Conservation (phyloP, 805 yeast species). For the Pichia nakasei region DNA sequence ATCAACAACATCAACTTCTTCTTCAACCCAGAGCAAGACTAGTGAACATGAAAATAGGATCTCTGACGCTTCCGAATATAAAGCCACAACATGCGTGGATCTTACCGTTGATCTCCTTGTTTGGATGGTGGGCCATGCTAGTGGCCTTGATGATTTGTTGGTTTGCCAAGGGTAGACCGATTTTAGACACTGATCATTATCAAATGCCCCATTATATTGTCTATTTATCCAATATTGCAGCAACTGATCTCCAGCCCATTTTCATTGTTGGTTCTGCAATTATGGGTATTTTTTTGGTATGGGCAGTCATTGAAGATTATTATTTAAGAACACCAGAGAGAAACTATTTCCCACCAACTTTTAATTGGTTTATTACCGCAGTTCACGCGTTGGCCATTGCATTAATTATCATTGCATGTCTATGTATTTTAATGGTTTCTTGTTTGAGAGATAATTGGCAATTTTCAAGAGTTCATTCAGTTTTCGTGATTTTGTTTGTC, state of each 20-base stretch:
- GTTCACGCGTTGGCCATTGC: constrained; percentile 21
- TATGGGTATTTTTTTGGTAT: constrained; percentile 67
- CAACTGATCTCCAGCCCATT: constrained; percentile 75
- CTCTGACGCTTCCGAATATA: constrained; percentile 16
- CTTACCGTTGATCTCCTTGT: constrained; percentile 56
- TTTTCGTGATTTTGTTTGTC: constrained; percentile 70
- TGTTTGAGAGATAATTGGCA: constrained; percentile 53
- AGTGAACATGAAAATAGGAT: constrained; percentile 10
- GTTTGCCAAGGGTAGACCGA: constrained; percentile 75
- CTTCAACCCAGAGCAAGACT: too few relatives aligned
- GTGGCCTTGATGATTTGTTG: constrained; percentile 70
- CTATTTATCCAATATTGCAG: constrained; percentile 81
- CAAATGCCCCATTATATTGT: constrained; percentile 34
- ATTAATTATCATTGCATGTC: constrained; percentile 33
- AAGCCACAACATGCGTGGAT: constrained; percentile 23
- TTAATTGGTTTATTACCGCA: constrained; percentile 12
- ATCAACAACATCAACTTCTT: background rate
- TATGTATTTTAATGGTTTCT: constrained; percentile 67
- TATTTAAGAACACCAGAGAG: constrained; percentile 48
- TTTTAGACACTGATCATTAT: constrained; percentile 45
- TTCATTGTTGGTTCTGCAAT: constrained; percentile 71
- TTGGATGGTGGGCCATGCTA: constrained; percentile 89
- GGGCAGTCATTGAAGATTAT: constrained; percentile 56
- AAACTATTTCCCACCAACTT: constrained; percentile 39
- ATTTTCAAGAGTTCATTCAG: constrained; percentile 48